Evolutionary conservation across 2,329 filamentous ascomycete genomes (phyloP).

Genomic region (Stemphylium beticola): DNA sequence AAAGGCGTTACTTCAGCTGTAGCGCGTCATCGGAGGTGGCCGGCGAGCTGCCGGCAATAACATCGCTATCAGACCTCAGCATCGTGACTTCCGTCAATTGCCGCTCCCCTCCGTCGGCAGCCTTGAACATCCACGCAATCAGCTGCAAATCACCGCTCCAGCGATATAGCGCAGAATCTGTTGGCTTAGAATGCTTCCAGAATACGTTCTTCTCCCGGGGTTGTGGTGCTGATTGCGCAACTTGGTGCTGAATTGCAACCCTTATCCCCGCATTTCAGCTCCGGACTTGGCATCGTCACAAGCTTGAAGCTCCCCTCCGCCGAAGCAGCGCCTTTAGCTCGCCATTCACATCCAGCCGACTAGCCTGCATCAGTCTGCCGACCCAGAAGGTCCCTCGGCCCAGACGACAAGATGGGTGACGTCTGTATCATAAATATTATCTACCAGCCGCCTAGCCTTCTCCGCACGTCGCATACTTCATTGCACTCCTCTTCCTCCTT

Average conservation of each 20-base stretch:
- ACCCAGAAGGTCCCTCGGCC: slow-evolving; percentile 45
- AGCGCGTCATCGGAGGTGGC: slow-evolving; percentile 15
- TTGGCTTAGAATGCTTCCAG: not conserved
- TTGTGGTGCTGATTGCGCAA: slow-evolving; percentile 27
- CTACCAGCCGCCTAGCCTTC: slow-evolving; percentile 28
- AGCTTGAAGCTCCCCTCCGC: slow-evolving; percentile 40
- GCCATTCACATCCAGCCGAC: slow-evolving; percentile 39
- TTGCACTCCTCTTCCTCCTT: slow-evolving; percentile 25
- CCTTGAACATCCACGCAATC: slow-evolving; percentile 26
- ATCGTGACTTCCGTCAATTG: slow-evolving; percentile 34
- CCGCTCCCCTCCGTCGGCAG: slow-evolving; percentile 30
- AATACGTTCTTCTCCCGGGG: slow-evolving; percentile 9
- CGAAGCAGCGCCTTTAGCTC: slow-evolving; percentile 32
- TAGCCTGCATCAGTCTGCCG: slow-evolving; percentile 32
- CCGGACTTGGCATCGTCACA: slow-evolving; percentile 45
- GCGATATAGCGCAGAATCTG: slow-evolving; percentile 7
- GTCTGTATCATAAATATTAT: slow-evolving; percentile 39
- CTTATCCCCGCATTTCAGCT: slow-evolving; percentile 34
- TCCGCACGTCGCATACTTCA: slow-evolving; percentile 36
- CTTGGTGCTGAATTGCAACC: slow-evolving; percentile 2
- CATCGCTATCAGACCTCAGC: slow-evolving; percentile 18
- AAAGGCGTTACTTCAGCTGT: not conserved
- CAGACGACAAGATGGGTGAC: slow-evolving; percentile 42
- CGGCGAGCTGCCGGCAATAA: slow-evolving; percentile 13
- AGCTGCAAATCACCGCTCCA: slow-evolving; percentile 12